Base-by-base conservation (phyloP, 73 alveolate genomes). In the Uronychia binucleata region DNA sequence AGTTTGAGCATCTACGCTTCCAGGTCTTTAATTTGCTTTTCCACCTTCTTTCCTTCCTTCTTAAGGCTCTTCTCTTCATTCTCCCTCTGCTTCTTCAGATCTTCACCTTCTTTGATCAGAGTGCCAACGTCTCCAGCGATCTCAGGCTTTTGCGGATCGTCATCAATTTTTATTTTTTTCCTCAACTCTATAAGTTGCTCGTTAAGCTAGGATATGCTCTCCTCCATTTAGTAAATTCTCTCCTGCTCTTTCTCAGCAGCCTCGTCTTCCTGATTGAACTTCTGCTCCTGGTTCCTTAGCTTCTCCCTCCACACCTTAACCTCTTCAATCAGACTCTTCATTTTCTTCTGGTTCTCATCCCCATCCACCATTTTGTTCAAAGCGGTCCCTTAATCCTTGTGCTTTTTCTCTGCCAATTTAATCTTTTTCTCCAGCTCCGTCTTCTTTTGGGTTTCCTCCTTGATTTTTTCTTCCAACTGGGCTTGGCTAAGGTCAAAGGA, bases 281-380 rank as follows among this genome's bases (percentile, higher is more conserved):
- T 19, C 31, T 31, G 28, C 32, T 83, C 90, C 0, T 59, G 80
- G 31, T 76, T 83, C 35, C 80, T 74, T 1, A 83, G 85, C 58
- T 83, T 83, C 75, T 83, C 90, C 58, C 75, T 83, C 90, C 90
- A 83, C 33, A 83, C 79, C 58, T 82, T 74, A 1, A 83, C 31
- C 57, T 83, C 90, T 59, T 83, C 90, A 1, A 83, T 85, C 58
- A 83, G 34, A 31, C 84, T n/a, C 60, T 83, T 83, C 90, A 83
- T 75, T 30, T 76, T 83, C 31, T 35, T 33, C 31, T 83, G 33
- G 34, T 33, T 59, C 30, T 83, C 90, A 26, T 83, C 90, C 29
- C 75, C 90, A 83, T 83, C 75, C 1, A 82, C 90, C 33, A 83
- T 57, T 59, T 76, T 83, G 58, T 83, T 77, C 0, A 83, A 59